Evolutionary conservation across 805 yeast species (phyloP), one percentile per base, ranked within the genome.

Genomic region (Pichia occidentalis): DNA sequence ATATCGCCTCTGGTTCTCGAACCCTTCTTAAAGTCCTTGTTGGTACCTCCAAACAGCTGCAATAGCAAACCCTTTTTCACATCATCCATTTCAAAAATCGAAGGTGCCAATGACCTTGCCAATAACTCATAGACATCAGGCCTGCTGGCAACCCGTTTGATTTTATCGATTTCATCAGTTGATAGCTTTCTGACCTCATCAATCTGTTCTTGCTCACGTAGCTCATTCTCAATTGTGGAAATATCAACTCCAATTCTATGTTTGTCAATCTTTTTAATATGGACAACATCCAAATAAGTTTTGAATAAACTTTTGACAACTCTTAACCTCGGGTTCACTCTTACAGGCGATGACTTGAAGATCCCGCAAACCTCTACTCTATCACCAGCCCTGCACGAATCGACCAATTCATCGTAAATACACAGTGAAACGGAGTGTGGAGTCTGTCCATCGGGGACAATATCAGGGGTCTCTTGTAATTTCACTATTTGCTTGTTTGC

Each of bases 381-480:
- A 60, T 92, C 98, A 69, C 98, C 98, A 7, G 98, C 97, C 51
- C 95, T 75, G 53, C 95, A 83, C 37, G 84, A 71, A 59, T 92
- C 98, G 1, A 92, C 98, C 44, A 92, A 69, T 58, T 92, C 97
- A 60, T 92, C 98, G 56, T 90, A 92, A 1, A 85, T 95, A 65
- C 96, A 86, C 21, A 92, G 65, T 6, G 95, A 85, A 33, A 92
- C 85, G 11, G 96, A 81, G 60, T 92, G 98, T 2, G 98, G 98
- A 3, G 98, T 92, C 62, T 92, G 98, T 13, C 98, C 98, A 63
- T 85, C 97, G 4, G 98, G 98, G 12, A 90, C 95, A 45, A 77
- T 70, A 60, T 92, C 98, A 2, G 63, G 63, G 7, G 63, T 59
- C 61, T 92, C 98, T 62, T 92, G 98, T 29, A 92, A 65, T 53